A percentile compares a stretch with the other conserved stretches of the same genome.
phyloP scores from a whole-genome alignment of 2,329 filamentous ascomycete genomes.

The Metarhizium rileyi region DNA sequence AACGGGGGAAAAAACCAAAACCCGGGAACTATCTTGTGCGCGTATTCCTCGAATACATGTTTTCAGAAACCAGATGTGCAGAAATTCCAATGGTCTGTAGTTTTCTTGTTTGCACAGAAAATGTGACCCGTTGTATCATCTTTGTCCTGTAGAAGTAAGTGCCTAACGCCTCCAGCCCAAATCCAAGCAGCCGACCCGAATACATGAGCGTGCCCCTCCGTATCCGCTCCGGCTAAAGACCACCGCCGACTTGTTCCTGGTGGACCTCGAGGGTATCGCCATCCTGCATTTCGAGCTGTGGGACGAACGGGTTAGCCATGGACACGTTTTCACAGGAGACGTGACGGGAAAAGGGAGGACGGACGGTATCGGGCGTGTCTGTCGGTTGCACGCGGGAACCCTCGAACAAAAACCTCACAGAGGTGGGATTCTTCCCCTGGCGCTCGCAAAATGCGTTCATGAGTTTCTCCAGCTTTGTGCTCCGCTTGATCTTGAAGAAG shows the following conservation, averaged over 20 bases:
- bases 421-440: conserved; percentile 76
- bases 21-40: neutral
- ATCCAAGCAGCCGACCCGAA: conserved; percentile 3
- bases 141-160: neutral
- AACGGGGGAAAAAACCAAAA: neutral
- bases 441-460: conserved; percentile 98
- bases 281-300: conserved; percentile 89
- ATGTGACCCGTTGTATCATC: neutral
- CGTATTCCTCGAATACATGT: neutral
- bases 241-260: conserved; percentile 91
- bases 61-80: neutral
- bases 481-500: conserved; percentile 99
- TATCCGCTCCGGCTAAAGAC: conserved; percentile 11
- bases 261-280: conserved; percentile 95
- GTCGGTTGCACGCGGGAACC: conserved; percentile 82
- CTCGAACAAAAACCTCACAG: conserved; percentile 91
- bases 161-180: conserved; percentile 8
- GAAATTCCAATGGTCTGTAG: neutral
- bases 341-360: conserved; percentile 26
- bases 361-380: conserved; percentile 85
- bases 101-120: neutral
- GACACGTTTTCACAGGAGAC: neutral
- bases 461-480: conserved; percentile 89
- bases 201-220: neutral
- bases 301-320: neutral